These are phyloP conservation scores for Zygoascus ofunaensis DNA, from an alignment of 805 yeast species.

Conservation along the genomic window DNA sequence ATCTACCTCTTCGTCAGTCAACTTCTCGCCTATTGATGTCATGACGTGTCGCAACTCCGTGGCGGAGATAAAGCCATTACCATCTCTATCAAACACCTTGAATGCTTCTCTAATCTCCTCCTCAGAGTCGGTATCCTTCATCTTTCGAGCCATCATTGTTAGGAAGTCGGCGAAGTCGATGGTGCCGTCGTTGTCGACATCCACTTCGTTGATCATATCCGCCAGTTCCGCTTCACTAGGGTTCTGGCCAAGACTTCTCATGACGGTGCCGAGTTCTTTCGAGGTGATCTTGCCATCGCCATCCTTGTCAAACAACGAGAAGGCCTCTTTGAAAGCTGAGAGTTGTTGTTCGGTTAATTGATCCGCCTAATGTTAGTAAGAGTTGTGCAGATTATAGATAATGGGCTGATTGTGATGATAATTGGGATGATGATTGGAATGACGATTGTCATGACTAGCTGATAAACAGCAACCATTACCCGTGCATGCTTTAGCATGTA, in stretches of 20 bases:
- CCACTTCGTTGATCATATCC: conserved; percentile 96
- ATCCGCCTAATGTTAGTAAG: conserved; percentile 55
- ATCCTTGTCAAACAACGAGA: conserved; percentile 92
- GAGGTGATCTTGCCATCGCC: conserved; percentile 96
- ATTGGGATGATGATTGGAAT: too few species aligned
- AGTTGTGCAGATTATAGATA: too few species aligned
- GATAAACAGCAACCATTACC: too few species aligned
- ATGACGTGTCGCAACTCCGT: conserved; percentile 95
- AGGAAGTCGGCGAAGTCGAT: conserved; percentile 76
- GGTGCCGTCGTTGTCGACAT: conserved; percentile 86
- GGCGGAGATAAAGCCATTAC: conserved; percentile 93
- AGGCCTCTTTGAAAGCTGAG: conserved; percentile 95
- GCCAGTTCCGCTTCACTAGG: conserved; percentile 94
- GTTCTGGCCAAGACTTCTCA: conserved; percentile 97
- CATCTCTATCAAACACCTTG: conserved; percentile 88
- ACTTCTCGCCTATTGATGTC: conserved; percentile 94
- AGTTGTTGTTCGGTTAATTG: conserved; percentile 92
- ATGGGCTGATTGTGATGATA: too few species aligned
- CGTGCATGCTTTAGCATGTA: too few species aligned
- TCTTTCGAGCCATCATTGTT: conserved; percentile 83
- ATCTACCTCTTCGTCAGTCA: conserved; percentile 93
- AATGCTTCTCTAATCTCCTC: conserved; percentile 97
- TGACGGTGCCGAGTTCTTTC: conserved; percentile 91
- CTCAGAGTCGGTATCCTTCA: conserved; percentile 94
- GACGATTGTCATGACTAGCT: too few species aligned